Evolutionary conservation across 495 filamentous ascomycete species (phyloP).

Genomic region (Pyrenula aspistea): DNA sequence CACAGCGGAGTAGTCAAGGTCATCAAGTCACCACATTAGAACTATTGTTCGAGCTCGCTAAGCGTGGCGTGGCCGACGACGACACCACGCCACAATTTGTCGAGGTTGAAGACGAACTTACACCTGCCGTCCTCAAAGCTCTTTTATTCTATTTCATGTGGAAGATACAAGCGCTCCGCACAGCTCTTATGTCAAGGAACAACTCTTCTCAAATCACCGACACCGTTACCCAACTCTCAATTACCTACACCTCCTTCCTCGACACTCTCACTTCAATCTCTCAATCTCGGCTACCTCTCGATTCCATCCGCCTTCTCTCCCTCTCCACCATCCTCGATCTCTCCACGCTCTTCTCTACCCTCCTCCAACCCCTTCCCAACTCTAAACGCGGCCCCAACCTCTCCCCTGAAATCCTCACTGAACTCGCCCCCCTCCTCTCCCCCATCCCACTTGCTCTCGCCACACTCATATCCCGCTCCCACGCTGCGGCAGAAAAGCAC

Average conservation of each 20-base stretch:
- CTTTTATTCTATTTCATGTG: constrained; percentile 90
- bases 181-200: constrained; percentile 24
- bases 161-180: constrained; percentile 50
- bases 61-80: constrained; percentile 47
- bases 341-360: constrained; percentile 63
- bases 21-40: constrained; percentile 40
- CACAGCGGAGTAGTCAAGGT: constrained; percentile 13
- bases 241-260: constrained; percentile 36
- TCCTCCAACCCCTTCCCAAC: constrained; percentile 37
- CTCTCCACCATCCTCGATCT: constrained; percentile 67
- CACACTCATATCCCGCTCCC: constrained; percentile 55
- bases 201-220: constrained; percentile 38
- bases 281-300: constrained; percentile 40
- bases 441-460: constrained; percentile 42
- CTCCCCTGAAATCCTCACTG: constrained; percentile 37
- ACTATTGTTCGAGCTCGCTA: constrained; percentile 52
- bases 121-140: constrained; percentile 57
- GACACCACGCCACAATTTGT: constrained; percentile 52
- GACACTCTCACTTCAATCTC: constrained; percentile 54
- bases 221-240: constrained; percentile 19
- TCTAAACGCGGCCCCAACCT: constrained; percentile 35
- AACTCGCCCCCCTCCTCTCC: constrained; percentile 50
- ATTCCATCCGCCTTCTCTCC: constrained; percentile 65
- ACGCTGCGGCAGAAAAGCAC: constrained; percentile 58
- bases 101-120: constrained; percentile 62